Base-by-base conservation (phyloP, 305 asterid genomes). In the Ilex paraguariensis region DNA sequence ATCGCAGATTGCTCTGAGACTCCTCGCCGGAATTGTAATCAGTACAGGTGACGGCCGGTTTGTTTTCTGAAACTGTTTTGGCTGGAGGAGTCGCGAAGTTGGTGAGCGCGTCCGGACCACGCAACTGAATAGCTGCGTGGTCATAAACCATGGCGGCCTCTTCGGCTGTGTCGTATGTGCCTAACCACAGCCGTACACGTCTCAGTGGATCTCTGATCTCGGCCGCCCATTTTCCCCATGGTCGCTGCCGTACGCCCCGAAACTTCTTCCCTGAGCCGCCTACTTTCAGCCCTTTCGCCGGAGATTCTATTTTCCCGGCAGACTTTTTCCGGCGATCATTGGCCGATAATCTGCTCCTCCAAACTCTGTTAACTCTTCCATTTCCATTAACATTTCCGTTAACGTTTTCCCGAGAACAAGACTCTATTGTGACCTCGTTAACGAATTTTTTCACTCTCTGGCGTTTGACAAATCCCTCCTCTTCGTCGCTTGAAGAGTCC, bases 221-320 rank as follows among this genome's bases (percentile, higher is more conserved):
- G 16, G 96, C 95, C 76, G 96, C 97, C 93, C 95, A 90, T 68
- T 90, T 90, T 7, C 97, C 97, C 95, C 93, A 87, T 16, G 92
- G 92, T 75, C 96, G 62, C 70, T 81, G 95, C 69, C 95, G 70
- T 50, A 90, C 97, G 9, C 97, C 97, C 63, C 95, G 91, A 58
- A 75, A 90, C 82, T 84, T 90, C 75, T 62, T 75, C 10, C 21
- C 78, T 0, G 54, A 52, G 28, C 46, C 70, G 0, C 66, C 67
- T 31, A n/a, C 66, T 64, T 48, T 57, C 74, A 45, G 10, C 12
- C 45, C 44, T 28, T 51, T 70, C 55, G 31, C 62, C n/a, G 42
- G 44, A 6, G 28, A 15, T 65, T 57, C 74, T 39, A 70, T 39
- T 50, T 49, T 70, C 31, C 52, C 77, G 15, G 70, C 79, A 62